Percentiles rank a stretch among this genome's conserved stretches.
Evolutionary conservation across 1,139 yeast genomes (phyloP).

Genomic region (Pichia cactophila): DNA sequence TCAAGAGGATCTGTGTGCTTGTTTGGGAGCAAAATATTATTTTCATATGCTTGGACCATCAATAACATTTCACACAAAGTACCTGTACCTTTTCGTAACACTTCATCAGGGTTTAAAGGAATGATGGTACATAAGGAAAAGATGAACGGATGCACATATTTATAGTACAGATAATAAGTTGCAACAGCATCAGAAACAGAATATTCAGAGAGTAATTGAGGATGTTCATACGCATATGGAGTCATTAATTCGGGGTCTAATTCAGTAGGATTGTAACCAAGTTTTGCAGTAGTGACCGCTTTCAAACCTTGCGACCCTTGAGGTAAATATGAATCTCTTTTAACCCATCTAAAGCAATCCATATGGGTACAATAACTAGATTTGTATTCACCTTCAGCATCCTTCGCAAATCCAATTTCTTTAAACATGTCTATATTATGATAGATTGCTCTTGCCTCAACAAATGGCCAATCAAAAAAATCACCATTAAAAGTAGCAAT

Average conservation of each 20-base stretch:
- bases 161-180: constrained; percentile 90
- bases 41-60: constrained; percentile 91
- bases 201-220: constrained; percentile 88
- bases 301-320: constrained; percentile 98
- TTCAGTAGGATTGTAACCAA: constrained; percentile 95
- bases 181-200: constrained; percentile 99
- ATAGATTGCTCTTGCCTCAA: constrained; percentile 74
- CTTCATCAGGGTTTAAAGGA: constrained; percentile 96
- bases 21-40: constrained; percentile 75
- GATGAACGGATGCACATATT: constrained; percentile 95
- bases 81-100: constrained; percentile 94
- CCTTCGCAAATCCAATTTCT: constrained; percentile 91
- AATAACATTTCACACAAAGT: constrained; percentile 96
- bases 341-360: constrained; percentile 99
- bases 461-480: constrained; percentile 98
- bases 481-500: constrained; percentile 98
- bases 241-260: constrained; percentile 98
- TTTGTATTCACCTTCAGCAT: constrained; percentile 86
- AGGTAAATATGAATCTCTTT: constrained; percentile 93
- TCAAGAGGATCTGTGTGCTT: constrained; percentile 90
- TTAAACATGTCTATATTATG: constrained; percentile 87
- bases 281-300: constrained; percentile 92
- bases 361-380: constrained; percentile 90
- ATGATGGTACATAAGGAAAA: constrained; percentile 92
- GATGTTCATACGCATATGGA: constrained; percentile 90